Base-by-base conservation (phyloP, 352 stramenopile genomes). In the Thalassiosira livingstoniorum region DNA sequence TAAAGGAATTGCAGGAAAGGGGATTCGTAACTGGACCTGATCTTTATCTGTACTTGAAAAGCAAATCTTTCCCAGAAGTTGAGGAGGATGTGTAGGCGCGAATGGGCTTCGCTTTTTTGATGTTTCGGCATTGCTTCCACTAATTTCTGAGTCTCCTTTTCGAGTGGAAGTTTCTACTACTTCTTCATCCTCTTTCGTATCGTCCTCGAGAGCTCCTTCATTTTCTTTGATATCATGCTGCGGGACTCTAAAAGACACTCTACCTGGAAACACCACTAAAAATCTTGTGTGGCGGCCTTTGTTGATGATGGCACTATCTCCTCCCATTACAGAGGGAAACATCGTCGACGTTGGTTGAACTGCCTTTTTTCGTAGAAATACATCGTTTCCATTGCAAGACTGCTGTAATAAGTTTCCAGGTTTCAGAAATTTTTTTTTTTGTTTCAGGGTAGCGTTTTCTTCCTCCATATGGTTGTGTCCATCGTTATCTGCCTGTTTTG, bases 301-400 rank as follows among this genome's bases (percentile, higher is more conserved):
- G 5, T 55, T 75, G 5, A n/a, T 62, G 4, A 62, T 72, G 2
- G 7, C 35, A 45, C 32, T 42, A 47, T 42, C 27, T 7, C 29
- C 32, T 27, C 15, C 65, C 31, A 0, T 3, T 3, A 1, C 23
- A 15, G 62, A 57, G 7, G 57, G 51, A 32, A 71, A 43, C 32
- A 34, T 53, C 5, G 55, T 51, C 7, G 64, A 77, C 18, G 63
- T 61, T 0, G 69, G 55, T 53, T 85, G 78, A 27, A 80, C 63
- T 13, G 71, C 71, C n/a, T 51, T 27, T 70, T 86, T 86, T 21
- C 78, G 72, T 39, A 82, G 34, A 64, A 82, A 86, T 27, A 86
- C 72, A 69, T 86, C 72, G 42, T 64, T 77, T 42, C 78, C 72
- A 34, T 86, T 86, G 60, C 78, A 82, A 1, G 54, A 62, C 35